Conservation (phyloP, 2,329 filamentous ascomycete genomes). For the Proliferodiscus dingleyae region DNA sequence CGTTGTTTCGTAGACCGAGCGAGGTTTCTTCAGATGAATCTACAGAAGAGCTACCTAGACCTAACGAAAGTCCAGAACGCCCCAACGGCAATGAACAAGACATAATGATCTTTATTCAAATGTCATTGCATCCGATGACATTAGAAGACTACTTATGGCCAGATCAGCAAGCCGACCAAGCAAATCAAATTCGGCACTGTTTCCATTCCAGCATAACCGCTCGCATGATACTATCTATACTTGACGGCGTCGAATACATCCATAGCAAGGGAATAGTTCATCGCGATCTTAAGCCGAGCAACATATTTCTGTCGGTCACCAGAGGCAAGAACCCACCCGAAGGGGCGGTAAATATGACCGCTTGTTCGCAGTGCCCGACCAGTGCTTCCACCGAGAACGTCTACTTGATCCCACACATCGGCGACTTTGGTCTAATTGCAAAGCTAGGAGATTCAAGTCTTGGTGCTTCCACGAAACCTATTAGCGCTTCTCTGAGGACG, state of each 20-base stretch:
- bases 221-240: conserved; percentile 51
- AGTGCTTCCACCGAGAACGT: conserved; percentile 25
- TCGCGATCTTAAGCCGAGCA: conserved; percentile 63
- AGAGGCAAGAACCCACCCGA: conserved; percentile 31
- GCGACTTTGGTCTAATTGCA: conserved; percentile 63
- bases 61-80: neutral
- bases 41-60: conserved; percentile 11
- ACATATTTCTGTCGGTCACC: conserved; percentile 57
- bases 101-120: conserved; percentile 37
- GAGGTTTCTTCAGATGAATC: conserved; percentile 8
- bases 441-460: conserved; percentile 31
- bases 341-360: conserved; percentile 41
- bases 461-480: neutral
- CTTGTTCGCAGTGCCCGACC: conserved; percentile 35
- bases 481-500: conserved; percentile 5
- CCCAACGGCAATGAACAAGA: conserved; percentile 6
- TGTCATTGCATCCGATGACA: conserved; percentile 60
- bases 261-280: conserved; percentile 58
- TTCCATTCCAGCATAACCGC: conserved; percentile 56
- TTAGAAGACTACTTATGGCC: conserved; percentile 53
- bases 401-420: conserved; percentile 56
- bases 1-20: conserved; percentile 9
- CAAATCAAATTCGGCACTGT: conserved; percentile 44
- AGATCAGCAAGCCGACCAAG: conserved; percentile 23
- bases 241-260: conserved; percentile 61